Percentiles rank a stretch among this genome's conserved stretches.
These are phyloP conservation scores for Ophiostoma sp. DNA, from an alignment of 2,329 filamentous ascomycete genomes.

Conservation along the genomic window DNA sequence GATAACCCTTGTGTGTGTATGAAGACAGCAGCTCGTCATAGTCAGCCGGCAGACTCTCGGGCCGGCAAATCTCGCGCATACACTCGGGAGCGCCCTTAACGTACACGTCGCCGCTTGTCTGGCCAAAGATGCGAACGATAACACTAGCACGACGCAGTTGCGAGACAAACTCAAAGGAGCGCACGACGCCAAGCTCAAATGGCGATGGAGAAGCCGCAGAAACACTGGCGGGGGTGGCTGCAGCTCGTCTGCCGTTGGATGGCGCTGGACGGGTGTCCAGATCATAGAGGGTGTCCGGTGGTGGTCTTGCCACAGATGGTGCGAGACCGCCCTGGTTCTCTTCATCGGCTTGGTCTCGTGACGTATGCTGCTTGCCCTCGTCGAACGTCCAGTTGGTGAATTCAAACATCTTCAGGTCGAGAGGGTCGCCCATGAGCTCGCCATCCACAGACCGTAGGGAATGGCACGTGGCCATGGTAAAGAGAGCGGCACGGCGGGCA, in stretches of 20 bases:
- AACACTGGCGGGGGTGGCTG: not conserved
- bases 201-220: slow-evolving; percentile 35
- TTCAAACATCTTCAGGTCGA: slow-evolving; percentile 98
- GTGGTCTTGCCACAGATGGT: slow-evolving; percentile 84
- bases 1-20: slow-evolving; percentile 93
- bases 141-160: slow-evolving; percentile 89
- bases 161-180: slow-evolving; percentile 90
- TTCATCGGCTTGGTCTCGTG: slow-evolving; percentile 58
- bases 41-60: slow-evolving; percentile 77
- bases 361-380: slow-evolving; percentile 54
- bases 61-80: slow-evolving; percentile 85
- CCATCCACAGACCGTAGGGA: slow-evolving; percentile 80
- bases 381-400: slow-evolving; percentile 91
- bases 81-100: slow-evolving; percentile 96
- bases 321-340: slow-evolving; percentile 64
- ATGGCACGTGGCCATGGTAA: slow-evolving; percentile 97
- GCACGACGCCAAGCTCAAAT: slow-evolving; percentile 84
- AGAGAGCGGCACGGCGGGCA: slow-evolving; percentile 58
- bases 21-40: slow-evolving; percentile 84
- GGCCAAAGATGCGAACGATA: slow-evolving; percentile 80
- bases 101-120: slow-evolving; percentile 77
- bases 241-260: slow-evolving; percentile 9
- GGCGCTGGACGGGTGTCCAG: slow-evolving; percentile 24
- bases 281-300: slow-evolving; percentile 39
- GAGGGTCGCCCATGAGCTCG: slow-evolving; percentile 84